Conservation (phyloP, 192 early-diverging fungal species). For the Backusella mclennaniae region DNA sequence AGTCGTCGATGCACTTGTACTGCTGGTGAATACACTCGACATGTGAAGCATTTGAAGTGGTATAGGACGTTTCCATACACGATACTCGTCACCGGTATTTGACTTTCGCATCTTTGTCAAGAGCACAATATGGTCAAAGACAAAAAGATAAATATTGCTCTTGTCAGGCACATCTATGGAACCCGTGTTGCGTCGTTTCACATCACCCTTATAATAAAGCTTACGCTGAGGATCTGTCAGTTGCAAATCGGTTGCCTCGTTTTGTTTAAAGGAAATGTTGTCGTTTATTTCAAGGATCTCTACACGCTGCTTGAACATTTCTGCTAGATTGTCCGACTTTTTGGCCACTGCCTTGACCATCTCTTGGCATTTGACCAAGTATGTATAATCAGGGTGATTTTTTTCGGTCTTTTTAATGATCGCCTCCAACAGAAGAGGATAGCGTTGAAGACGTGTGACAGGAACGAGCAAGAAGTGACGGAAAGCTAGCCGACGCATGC, state of each 20-base stretch:
- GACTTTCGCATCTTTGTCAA: constrained; percentile 68
- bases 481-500: constrained; percentile 26
- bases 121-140: constrained; percentile 88
- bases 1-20: background rate
- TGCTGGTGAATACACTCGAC: background rate
- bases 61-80: constrained; percentile 70
- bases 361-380: constrained; percentile 42
- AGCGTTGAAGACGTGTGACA: constrained; percentile 83
- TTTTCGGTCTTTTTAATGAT: constrained; percentile 83
- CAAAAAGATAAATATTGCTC: constrained; percentile 69
- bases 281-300: constrained; percentile 28
- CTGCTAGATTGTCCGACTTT: background rate
- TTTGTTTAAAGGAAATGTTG: constrained; percentile 25
- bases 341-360: background rate
- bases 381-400: constrained; percentile 72
- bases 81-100: constrained; percentile 57
- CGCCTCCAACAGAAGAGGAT: constrained; percentile 79
- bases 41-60: constrained; percentile 68
- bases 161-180: constrained; percentile 48
- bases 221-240: constrained; percentile 71
- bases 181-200: constrained; percentile 49
- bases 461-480: constrained; percentile 66
- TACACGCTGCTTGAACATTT: constrained; percentile 17
- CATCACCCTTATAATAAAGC: constrained; percentile 73
- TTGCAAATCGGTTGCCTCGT: constrained; percentile 60